phyloP scores from a whole-genome alignment of 768 basidiomycete genomes.

The Suillus subluteus region DNA sequence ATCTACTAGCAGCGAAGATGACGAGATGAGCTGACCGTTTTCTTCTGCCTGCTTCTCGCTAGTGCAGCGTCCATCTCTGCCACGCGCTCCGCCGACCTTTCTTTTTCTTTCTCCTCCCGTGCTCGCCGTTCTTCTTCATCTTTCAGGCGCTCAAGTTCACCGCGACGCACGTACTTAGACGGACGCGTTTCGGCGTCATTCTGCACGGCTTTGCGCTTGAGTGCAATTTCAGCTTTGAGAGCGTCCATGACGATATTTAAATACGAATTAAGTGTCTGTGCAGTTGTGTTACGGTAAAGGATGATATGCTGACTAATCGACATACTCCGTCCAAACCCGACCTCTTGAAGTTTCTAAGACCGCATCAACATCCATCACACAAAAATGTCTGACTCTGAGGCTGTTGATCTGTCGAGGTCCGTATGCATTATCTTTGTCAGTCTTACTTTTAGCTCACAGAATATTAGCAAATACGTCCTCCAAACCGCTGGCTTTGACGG shows the following conservation, averaged over 20 bases:
- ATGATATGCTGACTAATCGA: conserved; percentile 40
- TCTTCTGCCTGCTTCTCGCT: conserved; percentile 29
- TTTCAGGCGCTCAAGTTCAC: conserved; percentile 81
- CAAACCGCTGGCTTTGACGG: conserved; percentile 97
- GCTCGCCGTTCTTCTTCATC: conserved; percentile 46
- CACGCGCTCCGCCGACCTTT: conserved; percentile 39
- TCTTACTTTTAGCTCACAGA: conserved; percentile 13
- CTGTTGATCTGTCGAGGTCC: conserved; percentile 55
- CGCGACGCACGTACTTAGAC: conserved; percentile 88
- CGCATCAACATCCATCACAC: conserved; percentile 31
- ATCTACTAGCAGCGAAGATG: conserved; percentile 11
- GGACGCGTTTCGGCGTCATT: conserved; percentile 52
- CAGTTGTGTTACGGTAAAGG: neutral
- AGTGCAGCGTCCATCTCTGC: conserved; percentile 20
- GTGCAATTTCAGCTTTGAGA: conserved; percentile 85
- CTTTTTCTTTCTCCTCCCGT: conserved; percentile 28
- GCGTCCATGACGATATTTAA: conserved; percentile 67
- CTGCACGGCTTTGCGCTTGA: conserved; percentile 80
- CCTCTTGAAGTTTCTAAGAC: conserved; percentile 34
- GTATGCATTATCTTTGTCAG: conserved; percentile 9
- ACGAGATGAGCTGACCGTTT: conserved; percentile 47
- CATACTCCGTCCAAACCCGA: conserved; percentile 21
- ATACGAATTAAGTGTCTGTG: neutral
- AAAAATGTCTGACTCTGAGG: conserved; percentile 60
- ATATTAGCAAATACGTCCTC: conserved; percentile 77